Percentiles rank a stretch among this genome's conserved stretches.
Conservation (phyloP, 2,329 filamentous ascomycete genomes). For the Tetracladium maxilliforme region DNA sequence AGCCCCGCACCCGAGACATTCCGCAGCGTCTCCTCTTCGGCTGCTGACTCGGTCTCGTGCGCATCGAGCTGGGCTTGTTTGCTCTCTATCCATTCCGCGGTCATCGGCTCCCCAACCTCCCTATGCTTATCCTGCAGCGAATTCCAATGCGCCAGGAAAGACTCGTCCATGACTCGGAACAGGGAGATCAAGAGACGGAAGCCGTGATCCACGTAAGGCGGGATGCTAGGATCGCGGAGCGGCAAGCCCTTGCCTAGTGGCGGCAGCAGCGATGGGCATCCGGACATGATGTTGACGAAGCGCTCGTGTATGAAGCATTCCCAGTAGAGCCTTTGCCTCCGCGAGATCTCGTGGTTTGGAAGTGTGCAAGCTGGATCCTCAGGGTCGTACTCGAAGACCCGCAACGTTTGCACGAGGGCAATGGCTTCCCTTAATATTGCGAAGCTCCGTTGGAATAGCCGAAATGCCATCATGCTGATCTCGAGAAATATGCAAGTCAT, state of each 20-base stretch:
- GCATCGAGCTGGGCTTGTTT: too few relatives aligned
- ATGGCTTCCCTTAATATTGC: constrained; percentile 34
- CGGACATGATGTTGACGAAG: constrained; percentile 35
- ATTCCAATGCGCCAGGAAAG: too few relatives aligned
- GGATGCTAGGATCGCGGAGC: too few relatives aligned
- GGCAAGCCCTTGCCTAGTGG: constrained; percentile 17
- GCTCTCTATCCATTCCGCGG: too few relatives aligned
- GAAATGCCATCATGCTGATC: constrained; percentile 32
- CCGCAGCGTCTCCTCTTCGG: constrained; percentile 20
- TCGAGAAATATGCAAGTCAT: constrained; percentile 37
- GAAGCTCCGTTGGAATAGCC: constrained; percentile 30
- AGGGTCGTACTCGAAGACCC: constrained; percentile 22
- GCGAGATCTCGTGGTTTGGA: constrained; percentile 18
- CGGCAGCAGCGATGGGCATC: constrained; percentile 21
- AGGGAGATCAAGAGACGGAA: too few relatives aligned
- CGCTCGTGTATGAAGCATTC: constrained; percentile 40
- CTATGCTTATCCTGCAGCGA: too few relatives aligned
- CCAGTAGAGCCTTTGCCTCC: constrained; percentile 36
- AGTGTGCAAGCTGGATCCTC: constrained; percentile 16
- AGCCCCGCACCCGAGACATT: constrained; percentile 19
- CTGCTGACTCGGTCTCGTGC: too few relatives aligned
- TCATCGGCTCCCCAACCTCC: too few relatives aligned
- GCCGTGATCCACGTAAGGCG: too few relatives aligned
- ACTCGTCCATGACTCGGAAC: too few relatives aligned
- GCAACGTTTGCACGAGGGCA: constrained; percentile 25